These are phyloP conservation scores for Starmerella stigmatis DNA, from an alignment of 805 yeast genomes.

Conservation along the genomic window DNA sequence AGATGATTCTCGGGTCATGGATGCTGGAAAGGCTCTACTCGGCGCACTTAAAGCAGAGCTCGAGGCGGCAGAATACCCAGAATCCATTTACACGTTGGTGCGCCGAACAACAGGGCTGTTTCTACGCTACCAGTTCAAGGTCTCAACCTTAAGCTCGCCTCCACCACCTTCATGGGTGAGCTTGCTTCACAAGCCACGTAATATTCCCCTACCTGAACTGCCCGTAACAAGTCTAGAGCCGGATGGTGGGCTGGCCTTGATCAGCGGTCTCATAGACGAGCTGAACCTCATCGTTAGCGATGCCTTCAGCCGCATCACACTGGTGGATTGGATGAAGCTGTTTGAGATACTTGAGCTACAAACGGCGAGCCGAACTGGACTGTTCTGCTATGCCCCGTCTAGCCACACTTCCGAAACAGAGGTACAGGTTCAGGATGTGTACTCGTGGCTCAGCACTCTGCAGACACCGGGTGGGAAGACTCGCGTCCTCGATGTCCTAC, in stretches of 20 bases:
- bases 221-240: conserved; percentile 16
- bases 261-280: conserved; percentile 52
- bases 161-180: conserved; percentile 7
- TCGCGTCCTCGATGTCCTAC: conserved; percentile 43
- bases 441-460: conserved; percentile 55
- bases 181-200: neutral
- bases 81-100: neutral
- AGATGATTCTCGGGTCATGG: conserved; percentile 52
- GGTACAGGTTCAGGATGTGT: conserved; percentile 56
- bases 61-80: conserved; percentile 9
- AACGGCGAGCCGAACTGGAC: conserved; percentile 46
- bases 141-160: neutral
- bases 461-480: conserved; percentile 34
- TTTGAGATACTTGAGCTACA: conserved; percentile 66
- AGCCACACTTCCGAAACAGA: conserved; percentile 39
- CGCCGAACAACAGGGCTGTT: conserved; percentile 5
- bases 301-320: conserved; percentile 45
- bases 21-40: conserved; percentile 22
- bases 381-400: conserved; percentile 47
- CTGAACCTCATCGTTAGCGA: conserved; percentile 53
- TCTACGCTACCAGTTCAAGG: conserved; percentile 11
- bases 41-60: conserved; percentile 6
- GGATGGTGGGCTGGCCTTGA: conserved; percentile 22
- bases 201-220: conserved; percentile 5
- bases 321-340: conserved; percentile 69